Conservation (phyloP, 1,139 yeast genomes). For the Debaryomyces sp. region DNA sequence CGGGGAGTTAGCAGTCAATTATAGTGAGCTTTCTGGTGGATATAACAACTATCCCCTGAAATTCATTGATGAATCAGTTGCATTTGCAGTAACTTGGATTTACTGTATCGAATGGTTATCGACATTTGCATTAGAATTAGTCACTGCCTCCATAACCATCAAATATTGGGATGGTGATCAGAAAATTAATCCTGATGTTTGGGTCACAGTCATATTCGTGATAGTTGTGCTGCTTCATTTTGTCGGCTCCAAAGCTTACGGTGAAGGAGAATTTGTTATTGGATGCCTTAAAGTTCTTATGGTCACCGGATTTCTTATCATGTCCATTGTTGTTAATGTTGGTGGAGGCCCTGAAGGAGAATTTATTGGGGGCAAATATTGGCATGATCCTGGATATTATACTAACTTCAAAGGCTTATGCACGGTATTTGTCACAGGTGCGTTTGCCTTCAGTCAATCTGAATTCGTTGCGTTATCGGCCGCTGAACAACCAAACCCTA, state of each 20-base stretch:
- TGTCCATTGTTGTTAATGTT: conserved; percentile 30
- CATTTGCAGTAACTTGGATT: conserved; percentile 45
- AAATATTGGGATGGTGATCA: conserved; percentile 31
- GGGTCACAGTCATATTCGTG: conserved; percentile 29
- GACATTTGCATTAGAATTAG: conserved; percentile 43
- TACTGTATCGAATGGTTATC: conserved; percentile 46
- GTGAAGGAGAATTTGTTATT: conserved; percentile 34
- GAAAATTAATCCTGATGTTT: conserved; percentile 29
- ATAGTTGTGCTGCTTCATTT: conserved; percentile 26
- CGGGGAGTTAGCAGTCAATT: conserved; percentile 45
- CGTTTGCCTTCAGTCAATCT: conserved; percentile 28
- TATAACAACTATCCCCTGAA: conserved; percentile 41
- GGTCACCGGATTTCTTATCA: conserved; percentile 29
- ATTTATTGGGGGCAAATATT: conserved; percentile 33
- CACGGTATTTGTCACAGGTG: conserved; percentile 30
- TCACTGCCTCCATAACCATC: conserved; percentile 42
- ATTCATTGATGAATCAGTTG: conserved; percentile 40
- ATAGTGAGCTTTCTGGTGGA: conserved; percentile 43
- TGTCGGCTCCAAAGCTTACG: conserved; percentile 31
- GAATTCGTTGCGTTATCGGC: conserved; percentile 38
- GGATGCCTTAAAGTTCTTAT: conserved; percentile 21
- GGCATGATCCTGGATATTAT: conserved; percentile 29
- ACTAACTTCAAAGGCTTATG: conserved; percentile 33
- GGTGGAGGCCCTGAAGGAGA: conserved; percentile 25
- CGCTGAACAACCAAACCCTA: conserved; percentile 35